phyloP scores from a whole-genome alignment of 208 protist species.

The Leishmania arabica region DNA sequence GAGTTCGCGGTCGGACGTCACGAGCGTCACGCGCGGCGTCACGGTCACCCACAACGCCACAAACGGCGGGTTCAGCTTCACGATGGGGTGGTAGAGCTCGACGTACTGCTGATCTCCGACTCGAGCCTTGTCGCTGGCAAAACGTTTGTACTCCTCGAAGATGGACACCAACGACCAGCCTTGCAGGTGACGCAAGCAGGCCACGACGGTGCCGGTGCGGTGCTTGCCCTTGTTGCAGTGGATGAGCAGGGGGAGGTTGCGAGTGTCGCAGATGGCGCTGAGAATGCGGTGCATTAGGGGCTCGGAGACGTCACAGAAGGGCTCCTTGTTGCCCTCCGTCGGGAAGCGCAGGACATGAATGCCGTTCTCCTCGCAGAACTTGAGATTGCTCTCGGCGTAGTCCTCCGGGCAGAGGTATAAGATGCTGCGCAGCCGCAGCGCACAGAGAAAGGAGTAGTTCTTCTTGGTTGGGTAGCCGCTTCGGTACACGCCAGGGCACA shows the following conservation, averaged over 20 bases:
- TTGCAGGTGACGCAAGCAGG: slow-evolving; percentile 91
- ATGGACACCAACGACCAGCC: slow-evolving; percentile 96
- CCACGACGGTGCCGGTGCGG: slow-evolving; percentile 95
- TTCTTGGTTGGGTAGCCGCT: slow-evolving; percentile 96
- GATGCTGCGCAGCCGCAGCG: slow-evolving; percentile 93
- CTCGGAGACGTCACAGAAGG: slow-evolving; percentile 97
- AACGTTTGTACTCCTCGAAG: slow-evolving; percentile 96
- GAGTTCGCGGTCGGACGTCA: slow-evolving; percentile 63
- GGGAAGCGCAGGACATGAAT: slow-evolving; percentile 92
- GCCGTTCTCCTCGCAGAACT: slow-evolving; percentile 91
- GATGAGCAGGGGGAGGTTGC: slow-evolving; percentile 96
- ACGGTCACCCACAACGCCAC: slow-evolving; percentile 70
- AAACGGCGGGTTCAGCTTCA: slow-evolving; percentile 60
- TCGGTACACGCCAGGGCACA: slow-evolving; percentile 96
- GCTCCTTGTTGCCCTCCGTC: slow-evolving; percentile 97
- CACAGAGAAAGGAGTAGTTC: slow-evolving; percentile 96
- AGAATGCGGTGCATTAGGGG: slow-evolving; percentile 90
- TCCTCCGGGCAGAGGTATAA: slow-evolving; percentile 95
- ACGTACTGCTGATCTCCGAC: slow-evolving; percentile 97
- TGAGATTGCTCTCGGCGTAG: slow-evolving; percentile 92
- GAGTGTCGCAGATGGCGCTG: slow-evolving; percentile 78
- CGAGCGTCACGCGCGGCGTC: slow-evolving; percentile 47
- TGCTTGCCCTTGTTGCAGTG: slow-evolving; percentile 98
- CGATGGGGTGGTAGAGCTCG: slow-evolving; percentile 94
- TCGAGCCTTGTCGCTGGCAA: slow-evolving; percentile 94